Evolutionary conservation across 306 rosid species (phyloP).

Genomic region (Quercus wislizeni): DNA sequence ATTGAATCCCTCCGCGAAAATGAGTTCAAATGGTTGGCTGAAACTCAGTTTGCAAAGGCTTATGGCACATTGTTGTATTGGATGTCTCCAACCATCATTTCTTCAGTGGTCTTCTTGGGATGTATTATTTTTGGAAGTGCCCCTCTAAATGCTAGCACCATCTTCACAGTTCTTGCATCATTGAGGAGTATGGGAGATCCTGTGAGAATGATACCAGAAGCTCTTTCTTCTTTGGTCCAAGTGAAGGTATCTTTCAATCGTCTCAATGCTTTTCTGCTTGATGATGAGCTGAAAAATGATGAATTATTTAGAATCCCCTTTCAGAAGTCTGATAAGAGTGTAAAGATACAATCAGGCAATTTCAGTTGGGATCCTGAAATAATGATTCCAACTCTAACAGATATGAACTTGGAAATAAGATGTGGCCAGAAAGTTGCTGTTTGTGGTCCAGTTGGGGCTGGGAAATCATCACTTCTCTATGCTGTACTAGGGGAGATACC

Average conservation of each 20-base stretch:
- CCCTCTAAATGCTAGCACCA: slow-evolving; percentile 47
- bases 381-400: slow-evolving; percentile 26
- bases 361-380: slow-evolving; percentile 43
- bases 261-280: slow-evolving; percentile 39
- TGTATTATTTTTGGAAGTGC: slow-evolving; percentile 37
- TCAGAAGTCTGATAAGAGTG: background rate
- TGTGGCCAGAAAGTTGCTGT: slow-evolving; percentile 44
- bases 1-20: slow-evolving; percentile 33
- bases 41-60: slow-evolving; percentile 24
- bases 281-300: slow-evolving; percentile 31
- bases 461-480: slow-evolving; percentile 43
- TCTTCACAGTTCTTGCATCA: slow-evolving; percentile 52
- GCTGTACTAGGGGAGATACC: slow-evolving; percentile 55
- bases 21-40: slow-evolving; percentile 45
- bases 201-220: slow-evolving; percentile 48
- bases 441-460: slow-evolving; percentile 53
- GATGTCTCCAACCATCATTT: slow-evolving; percentile 46
- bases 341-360: slow-evolving; percentile 22
- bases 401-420: slow-evolving; percentile 23
- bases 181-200: slow-evolving; percentile 47
- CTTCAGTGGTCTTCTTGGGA: slow-evolving; percentile 33
- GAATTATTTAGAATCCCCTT: slow-evolving; percentile 4
- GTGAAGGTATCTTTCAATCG: slow-evolving; percentile 50
- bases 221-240: slow-evolving; percentile 45
- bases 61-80: slow-evolving; percentile 36